Percentiles rank a stretch among this genome's conserved stretches.
phyloP scores from a whole-genome alignment of 495 filamentous ascomycete species.

The Lophiotrema nucula region DNA sequence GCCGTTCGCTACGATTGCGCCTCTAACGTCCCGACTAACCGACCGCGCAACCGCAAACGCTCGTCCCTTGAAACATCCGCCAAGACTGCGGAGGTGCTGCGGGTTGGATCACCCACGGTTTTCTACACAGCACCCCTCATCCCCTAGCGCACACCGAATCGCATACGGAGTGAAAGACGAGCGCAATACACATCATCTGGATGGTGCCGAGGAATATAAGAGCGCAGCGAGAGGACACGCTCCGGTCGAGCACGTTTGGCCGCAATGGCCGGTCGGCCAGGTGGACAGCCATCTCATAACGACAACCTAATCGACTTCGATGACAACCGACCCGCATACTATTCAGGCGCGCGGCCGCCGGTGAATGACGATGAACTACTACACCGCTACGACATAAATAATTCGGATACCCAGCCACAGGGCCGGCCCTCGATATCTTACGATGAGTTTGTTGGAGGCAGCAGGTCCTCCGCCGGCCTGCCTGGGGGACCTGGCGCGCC shows the following conservation, averaged over 20 bases:
- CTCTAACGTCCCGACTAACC: neutral
- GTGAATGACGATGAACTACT: slow-evolving; percentile 76
- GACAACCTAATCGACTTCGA: slow-evolving; percentile 77
- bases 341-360: slow-evolving; percentile 66
- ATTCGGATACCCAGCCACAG: slow-evolving; percentile 56
- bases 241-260: slow-evolving; percentile 15
- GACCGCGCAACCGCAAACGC: neutral
- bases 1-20: neutral
- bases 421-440: slow-evolving; percentile 83
- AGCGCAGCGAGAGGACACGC: slow-evolving; percentile 13
- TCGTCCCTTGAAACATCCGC: slow-evolving; percentile 21
- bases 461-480: slow-evolving; percentile 47
- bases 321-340: slow-evolving; percentile 67
- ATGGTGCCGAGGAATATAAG: slow-evolving; percentile 18
- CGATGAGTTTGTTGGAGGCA: slow-evolving; percentile 84
- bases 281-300: slow-evolving; percentile 48
- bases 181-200: slow-evolving; percentile 9
- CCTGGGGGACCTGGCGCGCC: slow-evolving; percentile 52
- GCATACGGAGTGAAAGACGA: neutral
- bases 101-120: neutral
- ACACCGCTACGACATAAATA: slow-evolving; percentile 65
- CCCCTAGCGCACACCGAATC: neutral
- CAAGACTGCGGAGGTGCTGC: slow-evolving; percentile 30
- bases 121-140: slow-evolving; percentile 7
- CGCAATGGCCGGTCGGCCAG: slow-evolving; percentile 67